Evolutionary conservation across 441 rosid genomes (phyloP), one percentile per base, ranked within the genome.

Genomic region (Pelargonium fulgidum): DNA sequence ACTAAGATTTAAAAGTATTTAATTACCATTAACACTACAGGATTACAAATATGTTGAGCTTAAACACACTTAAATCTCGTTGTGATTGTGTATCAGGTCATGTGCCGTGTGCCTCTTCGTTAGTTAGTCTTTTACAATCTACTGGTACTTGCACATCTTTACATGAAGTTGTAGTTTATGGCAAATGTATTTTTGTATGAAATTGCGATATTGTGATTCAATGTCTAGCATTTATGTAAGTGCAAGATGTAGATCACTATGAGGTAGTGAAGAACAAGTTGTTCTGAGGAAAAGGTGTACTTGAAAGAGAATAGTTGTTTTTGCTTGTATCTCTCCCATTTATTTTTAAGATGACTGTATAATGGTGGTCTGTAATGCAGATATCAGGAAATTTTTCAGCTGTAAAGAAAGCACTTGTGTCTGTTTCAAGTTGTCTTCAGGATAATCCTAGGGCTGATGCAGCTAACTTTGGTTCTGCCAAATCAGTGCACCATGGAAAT

Each of bases 321-420:
- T 3, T 20, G 16, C 16, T 13, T 26, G 33, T 3, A 47, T 64
- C 42, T 7, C 24, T 20, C 22, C 20, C 64, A 29, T 48, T 13
- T 33, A 19, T 14, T 19, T 24, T 16, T 63, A 67, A 0, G 62
- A 20, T 19, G 17, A 22, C 41, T 69, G 41, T 69, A 19, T 52
- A 65, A 41, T 62, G 66, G 52, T 44, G 29, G 65, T 20, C 44
- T 17, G 20, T 12, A 14, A 20, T 76, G 67, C 73, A 86, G 90
- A 81, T 86, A 9, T 58, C 72, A 24, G 90, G 90, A 16, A 81
- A 81, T 68, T 78, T 82, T 66, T 73, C 82, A 9, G 73, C 66
- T 24, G 86, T 86, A 19, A 83, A 81, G 81, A 84, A 83, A 77
- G 83, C 84, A 12, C 83, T 86, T 33, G 62, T 82, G 72, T 71